Percentiles rank a stretch among this genome's conserved stretches.
Conservation (phyloP, 441 rosid genomes). For the Lepidium campestre region DNA sequence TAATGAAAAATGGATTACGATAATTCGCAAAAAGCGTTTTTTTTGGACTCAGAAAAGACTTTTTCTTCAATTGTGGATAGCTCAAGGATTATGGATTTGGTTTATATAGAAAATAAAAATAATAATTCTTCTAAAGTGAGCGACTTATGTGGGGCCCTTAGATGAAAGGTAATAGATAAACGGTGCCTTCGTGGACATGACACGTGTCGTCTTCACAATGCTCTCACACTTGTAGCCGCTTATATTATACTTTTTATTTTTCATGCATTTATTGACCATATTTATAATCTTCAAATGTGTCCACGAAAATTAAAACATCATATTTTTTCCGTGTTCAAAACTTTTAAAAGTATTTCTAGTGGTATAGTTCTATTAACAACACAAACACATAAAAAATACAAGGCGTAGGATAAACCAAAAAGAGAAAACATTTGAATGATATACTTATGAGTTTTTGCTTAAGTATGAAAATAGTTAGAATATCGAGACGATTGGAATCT, state of each 20-base stretch:
- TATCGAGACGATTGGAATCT: not conserved
- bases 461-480: not conserved
- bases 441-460: no score
- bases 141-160: not conserved
- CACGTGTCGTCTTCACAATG: constrained; percentile 18
- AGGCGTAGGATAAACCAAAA: no score
- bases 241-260: not conserved
- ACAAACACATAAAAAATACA: no score
- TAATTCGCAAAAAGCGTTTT: not conserved
- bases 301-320: constrained; percentile 13
- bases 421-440: no score
- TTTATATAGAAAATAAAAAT: constrained; percentile 12
- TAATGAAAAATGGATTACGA: not conserved
- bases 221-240: constrained; percentile 25
- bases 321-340: not conserved
- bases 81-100: not conserved
- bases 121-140: not conserved
- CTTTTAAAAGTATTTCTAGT: not conserved
- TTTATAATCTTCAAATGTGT: not conserved
- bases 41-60: not conserved
- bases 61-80: not conserved
- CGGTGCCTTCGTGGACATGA: constrained; percentile 1
- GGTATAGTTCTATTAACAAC: not conserved
- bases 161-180: constrained; percentile 6
- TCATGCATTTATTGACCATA: not conserved